Base-by-base conservation (phyloP, 805 yeast genomes). In the Starmerella riodocensis region DNA sequence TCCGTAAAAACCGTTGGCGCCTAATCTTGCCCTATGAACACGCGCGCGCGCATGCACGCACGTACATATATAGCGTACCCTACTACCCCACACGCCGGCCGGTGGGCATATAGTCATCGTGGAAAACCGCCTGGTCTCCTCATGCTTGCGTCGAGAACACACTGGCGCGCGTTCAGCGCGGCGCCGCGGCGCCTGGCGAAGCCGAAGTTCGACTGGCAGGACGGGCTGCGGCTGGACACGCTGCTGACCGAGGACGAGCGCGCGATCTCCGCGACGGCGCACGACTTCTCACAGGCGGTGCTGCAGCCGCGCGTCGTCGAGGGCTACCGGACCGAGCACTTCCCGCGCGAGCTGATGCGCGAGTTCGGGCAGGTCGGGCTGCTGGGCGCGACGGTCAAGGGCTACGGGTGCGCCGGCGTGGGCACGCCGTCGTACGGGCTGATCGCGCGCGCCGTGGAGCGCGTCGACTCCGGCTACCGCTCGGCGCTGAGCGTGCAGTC, bases 401-500 rank as follows among this genome's bases (percentile, higher is more conserved):
- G 67, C 8, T 64, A 63, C 46, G 68, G 69, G 3, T 62, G 68
- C 37, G 60, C 64, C 2, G 68, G 68, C 16, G 60, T 59, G n/a
- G 55, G 60, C 32, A 54, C 61, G 16, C 65, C 61, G n/a, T 64
- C 64, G 4, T 64, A 64, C 43, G 68, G 68, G 2, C 51, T 63
- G 14, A 55, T 62, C 37, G 66, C 69, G 20, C 58, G 68, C 30
- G 68, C 64, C 43, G 67, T 64, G 6, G 68, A 64, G 48, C 56
- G 64, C 18, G 64, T 64, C 7, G 69, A 64, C 40, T 64, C 68
- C 5, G 68, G 68, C 9, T 64, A 54, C 48, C 54, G 69, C 23
- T 61, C 66, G 6, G 67, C 69, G 26, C 59, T 62, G 61, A 56
- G 63, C 33, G 69, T 64, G 23, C 68, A 64, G 50, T 62, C 67